Evolutionary conservation across 768 basidiomycete genomes (phyloP), one percentile per base, ranked within the genome.

Genomic region (Lactifluus piperatus): DNA sequence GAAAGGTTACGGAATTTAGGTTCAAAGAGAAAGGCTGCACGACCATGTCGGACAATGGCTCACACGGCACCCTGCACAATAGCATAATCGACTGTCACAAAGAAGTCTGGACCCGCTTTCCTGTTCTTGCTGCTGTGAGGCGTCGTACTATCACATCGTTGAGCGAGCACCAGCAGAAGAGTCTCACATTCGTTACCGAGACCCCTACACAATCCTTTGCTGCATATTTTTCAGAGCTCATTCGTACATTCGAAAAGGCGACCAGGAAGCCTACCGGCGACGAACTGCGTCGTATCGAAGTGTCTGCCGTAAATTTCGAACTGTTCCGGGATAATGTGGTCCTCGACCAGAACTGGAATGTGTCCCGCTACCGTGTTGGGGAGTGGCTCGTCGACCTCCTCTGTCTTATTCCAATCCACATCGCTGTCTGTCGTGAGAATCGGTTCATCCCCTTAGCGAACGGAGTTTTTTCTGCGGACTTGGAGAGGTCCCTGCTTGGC

Each of bases 331-430:
- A 24, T 57, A 30, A 26, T 37, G 4, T 62, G 62, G 27, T 34
- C 13, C 16, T 22, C 1, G 46, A 22, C 2, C 2, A 39, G 68
- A 24, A 62, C 59, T 20, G 50, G 29, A 60, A 67, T 11, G 50
- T 71, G 3, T 80, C 80, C 3, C 62, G 62, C 8, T 79, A 77
- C 57, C 71, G 71, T 14, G 73, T 73, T 0, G 83, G 84, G 29
- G 81, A 85, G 66, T 85, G 84, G 84, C 66, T 85, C 0, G 81
- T 80, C 0, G 79, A 82, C 13, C 67, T 84, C 10, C 60, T 85
- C 1, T 39, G 37, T 16, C 37, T 39, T 20, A 83, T 85, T 47
- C 83, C 83, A 0, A 83, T 85, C 24, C 83, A 85, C 29, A 74
- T 85, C 34, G 84, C 83, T 0, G 65, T 85, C 20, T 79, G 81